Conservation (phyloP, 192 early-diverging fungal genomes). For the Bifiguratus adelaidae region DNA sequence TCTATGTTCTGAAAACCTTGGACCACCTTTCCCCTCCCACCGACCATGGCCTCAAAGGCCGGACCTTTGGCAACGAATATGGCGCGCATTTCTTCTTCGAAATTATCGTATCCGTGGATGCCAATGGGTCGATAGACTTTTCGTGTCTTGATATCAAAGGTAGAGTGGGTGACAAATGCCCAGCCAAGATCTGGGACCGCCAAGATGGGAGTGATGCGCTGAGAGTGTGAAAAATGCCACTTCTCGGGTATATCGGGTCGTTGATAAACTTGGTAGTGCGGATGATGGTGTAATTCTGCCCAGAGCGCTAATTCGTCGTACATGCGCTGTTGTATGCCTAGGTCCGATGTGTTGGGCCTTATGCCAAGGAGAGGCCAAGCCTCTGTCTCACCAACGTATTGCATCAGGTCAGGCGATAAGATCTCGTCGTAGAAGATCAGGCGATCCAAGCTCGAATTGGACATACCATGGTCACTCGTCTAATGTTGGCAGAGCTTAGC, state of each 20-base stretch:
- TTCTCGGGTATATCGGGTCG: constrained; percentile 59
- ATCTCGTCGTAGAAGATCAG: constrained; percentile 67
- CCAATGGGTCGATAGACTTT: constrained; percentile 30
- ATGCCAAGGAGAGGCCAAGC: constrained; percentile 55
- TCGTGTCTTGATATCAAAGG: constrained; percentile 13
- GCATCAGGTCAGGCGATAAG: constrained; percentile 18
- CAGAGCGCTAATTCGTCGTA: constrained; percentile 26
- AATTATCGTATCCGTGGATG: constrained; percentile 79
- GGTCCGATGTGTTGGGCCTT: constrained; percentile 39
- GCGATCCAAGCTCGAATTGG: constrained; percentile 26
- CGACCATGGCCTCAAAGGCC: constrained; percentile 25
- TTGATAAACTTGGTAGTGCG: constrained; percentile 51
- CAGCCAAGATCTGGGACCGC: constrained; percentile 57
- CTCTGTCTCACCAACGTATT: constrained; percentile 36
- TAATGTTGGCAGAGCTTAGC: constrained; percentile 9
- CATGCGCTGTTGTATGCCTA: no score
- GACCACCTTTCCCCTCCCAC: constrained; percentile 12
- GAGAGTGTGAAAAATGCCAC: constrained; percentile 58
- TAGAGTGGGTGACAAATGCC: constrained; percentile 32
- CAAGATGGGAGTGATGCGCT: constrained; percentile 66
- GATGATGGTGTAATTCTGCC: constrained; percentile 2
- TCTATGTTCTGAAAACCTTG: constrained; percentile 62
- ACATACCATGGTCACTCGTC: constrained; percentile 90
- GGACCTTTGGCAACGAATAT: constrained; percentile 78
- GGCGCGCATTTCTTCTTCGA: constrained; percentile 67